A percentile compares a stretch with the other conserved stretches of the same genome.
Conservation (phyloP, 2,329 filamentous ascomycete species). For the Herpomyces periplanetae region DNA sequence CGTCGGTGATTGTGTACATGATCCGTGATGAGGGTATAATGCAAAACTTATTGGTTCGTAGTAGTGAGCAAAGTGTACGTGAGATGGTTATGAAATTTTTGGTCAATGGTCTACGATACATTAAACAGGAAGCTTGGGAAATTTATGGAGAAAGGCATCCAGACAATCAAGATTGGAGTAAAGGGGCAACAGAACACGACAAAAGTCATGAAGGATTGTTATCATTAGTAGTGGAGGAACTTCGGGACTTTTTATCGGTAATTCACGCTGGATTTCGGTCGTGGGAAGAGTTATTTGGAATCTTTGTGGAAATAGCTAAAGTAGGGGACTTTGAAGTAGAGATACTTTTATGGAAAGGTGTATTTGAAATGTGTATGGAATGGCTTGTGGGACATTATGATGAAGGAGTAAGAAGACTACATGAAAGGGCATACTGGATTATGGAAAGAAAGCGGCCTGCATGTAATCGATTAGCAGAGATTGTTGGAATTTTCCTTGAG, state of each 20-base stretch:
- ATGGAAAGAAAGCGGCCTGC: too few species aligned
- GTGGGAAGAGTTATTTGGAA: slow-evolving; percentile 36
- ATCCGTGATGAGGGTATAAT: slow-evolving; percentile 14
- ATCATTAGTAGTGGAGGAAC: slow-evolving; percentile 11
- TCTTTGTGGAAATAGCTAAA: slow-evolving; percentile 22
- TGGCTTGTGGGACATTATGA: slow-evolving; percentile 19
- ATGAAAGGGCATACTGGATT: too few species aligned
- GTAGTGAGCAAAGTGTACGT: slow-evolving; percentile 6
- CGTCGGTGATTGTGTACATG: slow-evolving; percentile 21
- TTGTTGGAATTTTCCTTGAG: too few species aligned
- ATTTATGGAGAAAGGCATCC: slow-evolving; percentile 5
- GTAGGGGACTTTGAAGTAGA: slow-evolving; percentile 18
- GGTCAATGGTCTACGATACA: slow-evolving; percentile 5
- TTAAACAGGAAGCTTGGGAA: slow-evolving; percentile 6
- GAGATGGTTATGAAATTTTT: slow-evolving; percentile 6
- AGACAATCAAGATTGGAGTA: slow-evolving; percentile 6
- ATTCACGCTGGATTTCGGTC: slow-evolving; percentile 20
- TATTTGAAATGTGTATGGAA: slow-evolving; percentile 16
- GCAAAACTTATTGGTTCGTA: slow-evolving; percentile 16
- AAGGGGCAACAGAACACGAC: slow-evolving; percentile 6
- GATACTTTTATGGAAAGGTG: slow-evolving; percentile 18
- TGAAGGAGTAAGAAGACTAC: too few species aligned
- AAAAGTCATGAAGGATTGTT: slow-evolving; percentile 4
- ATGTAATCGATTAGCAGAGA: too few species aligned
- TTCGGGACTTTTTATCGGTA: slow-evolving; percentile 18